These are phyloP conservation scores for Barbarea vulgaris DNA, from an alignment of 345 rosid species.

Conservation along the genomic window DNA sequence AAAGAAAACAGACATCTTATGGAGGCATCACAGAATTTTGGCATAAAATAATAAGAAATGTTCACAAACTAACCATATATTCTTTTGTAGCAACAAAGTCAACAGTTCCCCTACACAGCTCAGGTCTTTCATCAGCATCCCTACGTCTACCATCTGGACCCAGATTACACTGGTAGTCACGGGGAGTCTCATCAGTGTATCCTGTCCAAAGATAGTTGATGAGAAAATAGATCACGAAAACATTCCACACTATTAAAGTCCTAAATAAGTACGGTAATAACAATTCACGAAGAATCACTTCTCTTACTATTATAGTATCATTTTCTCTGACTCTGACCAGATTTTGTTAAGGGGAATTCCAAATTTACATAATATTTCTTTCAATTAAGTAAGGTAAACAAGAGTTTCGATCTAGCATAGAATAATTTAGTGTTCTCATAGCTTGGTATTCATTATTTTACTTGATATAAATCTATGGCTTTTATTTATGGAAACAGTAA, in stretches of 20 bases:
- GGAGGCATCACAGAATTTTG: not conserved
- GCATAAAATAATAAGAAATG: not conserved
- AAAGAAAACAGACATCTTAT: not conserved
- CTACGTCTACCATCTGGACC: constrained; percentile 95
- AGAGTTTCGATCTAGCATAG: constrained; percentile 9
- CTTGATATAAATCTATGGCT: constrained; percentile 7
- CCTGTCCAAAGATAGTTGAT: constrained; percentile 47
- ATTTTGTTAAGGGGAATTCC: constrained; percentile 3
- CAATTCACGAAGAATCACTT: not conserved
- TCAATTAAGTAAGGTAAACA: constrained; percentile 8
- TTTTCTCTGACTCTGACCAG: not conserved
- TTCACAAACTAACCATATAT: constrained; percentile 68
- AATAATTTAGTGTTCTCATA: constrained; percentile 14
- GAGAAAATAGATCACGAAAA: not conserved
- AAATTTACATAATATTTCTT: constrained; percentile 9
- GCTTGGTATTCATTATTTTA: constrained; percentile 10
- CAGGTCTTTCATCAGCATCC: constrained; percentile 94
- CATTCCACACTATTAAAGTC: not conserved
- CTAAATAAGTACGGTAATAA: not conserved
- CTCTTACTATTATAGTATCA: not conserved
- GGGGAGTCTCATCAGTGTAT: constrained; percentile 78
- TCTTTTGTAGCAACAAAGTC: constrained; percentile 92
- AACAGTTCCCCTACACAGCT: constrained; percentile 85
- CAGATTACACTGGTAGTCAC: constrained; percentile 89
- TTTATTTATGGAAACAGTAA: constrained; percentile 15